These are phyloP conservation scores for Pythium guiyangense DNA, from an alignment of 352 stramenopile species.

Conservation along the genomic window DNA sequence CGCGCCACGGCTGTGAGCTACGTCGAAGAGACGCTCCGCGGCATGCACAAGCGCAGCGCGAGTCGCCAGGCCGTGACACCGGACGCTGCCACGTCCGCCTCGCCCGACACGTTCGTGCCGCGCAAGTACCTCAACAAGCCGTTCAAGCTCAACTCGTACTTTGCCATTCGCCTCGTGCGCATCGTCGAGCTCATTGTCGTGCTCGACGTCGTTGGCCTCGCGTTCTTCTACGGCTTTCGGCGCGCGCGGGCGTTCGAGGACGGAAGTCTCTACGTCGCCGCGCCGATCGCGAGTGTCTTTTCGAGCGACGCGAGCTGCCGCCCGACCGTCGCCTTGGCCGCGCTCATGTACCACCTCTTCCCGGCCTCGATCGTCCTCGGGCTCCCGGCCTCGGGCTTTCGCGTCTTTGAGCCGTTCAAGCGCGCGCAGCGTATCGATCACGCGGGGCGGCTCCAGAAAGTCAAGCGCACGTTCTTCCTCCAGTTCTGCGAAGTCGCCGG, in stretches of 20 bases:
- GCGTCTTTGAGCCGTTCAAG: conserved; percentile 70
- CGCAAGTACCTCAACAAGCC: conserved; percentile 40
- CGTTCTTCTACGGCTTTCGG: conserved; percentile 58
- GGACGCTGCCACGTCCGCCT: conserved; percentile 6
- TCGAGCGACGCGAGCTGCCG: conserved; percentile 41
- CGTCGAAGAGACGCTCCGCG: conserved; percentile 12
- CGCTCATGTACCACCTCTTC: conserved; percentile 62
- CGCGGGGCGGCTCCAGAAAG: conserved; percentile 36
- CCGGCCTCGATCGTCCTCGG: conserved; percentile 60
- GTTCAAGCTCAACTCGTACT: conserved; percentile 83
- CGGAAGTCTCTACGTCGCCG: conserved; percentile 38
- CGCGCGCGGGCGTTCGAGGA: conserved; percentile 21
- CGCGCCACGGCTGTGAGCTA: conserved; percentile 11
- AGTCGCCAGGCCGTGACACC: neutral
- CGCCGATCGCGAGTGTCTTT: conserved; percentile 37
- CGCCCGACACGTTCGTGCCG: conserved; percentile 23
- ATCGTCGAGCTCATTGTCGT: conserved; percentile 57
- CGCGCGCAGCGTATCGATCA: conserved; percentile 48
- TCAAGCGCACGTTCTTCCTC: conserved; percentile 69
- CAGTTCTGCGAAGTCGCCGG: conserved; percentile 69
- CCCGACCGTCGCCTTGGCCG: conserved; percentile 54
- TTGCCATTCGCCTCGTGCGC: conserved; percentile 53
- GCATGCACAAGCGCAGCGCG: conserved; percentile 6
- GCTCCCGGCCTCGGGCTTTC: conserved; percentile 51
- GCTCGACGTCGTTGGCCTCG: conserved; percentile 47